Conservation (phyloP, 345 rosid genomes). For the Rhizophora mangle region DNA sequence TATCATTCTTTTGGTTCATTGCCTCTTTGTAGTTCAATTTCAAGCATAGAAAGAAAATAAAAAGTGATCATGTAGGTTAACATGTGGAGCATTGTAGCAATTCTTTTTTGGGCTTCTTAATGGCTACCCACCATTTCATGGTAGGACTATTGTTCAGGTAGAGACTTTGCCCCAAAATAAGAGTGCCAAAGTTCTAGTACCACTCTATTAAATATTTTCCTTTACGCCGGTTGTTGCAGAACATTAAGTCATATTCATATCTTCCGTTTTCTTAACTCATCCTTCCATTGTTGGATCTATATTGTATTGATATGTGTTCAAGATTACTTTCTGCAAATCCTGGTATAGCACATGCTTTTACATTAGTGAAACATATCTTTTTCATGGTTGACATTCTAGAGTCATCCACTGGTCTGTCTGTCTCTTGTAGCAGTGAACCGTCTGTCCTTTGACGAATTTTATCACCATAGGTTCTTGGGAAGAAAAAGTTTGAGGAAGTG, state of each 20-base stretch:
- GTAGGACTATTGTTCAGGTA: conserved; percentile 64
- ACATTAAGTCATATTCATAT: too few relatives aligned
- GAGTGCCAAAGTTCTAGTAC: background rate
- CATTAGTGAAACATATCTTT: too few relatives aligned
- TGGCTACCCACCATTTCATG: conserved; percentile 60
- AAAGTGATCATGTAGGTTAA: conserved; percentile 41
- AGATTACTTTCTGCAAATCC: conserved; percentile 57
- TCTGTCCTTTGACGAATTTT: conserved; percentile 50
- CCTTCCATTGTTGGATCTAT: too few relatives aligned
- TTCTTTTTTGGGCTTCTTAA: conserved; percentile 66
- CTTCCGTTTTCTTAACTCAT: too few relatives aligned
- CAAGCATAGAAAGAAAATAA: conserved; percentile 6
- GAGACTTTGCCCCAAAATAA: conserved; percentile 6
- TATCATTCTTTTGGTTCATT: background rate
- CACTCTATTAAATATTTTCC: too few relatives aligned
- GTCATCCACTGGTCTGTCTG: conserved; percentile 12
- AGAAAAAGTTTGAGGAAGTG: too few relatives aligned
- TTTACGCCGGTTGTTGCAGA: too few relatives aligned
- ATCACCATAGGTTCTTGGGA: conserved; percentile 39
- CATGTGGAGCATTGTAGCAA: conserved; percentile 70
- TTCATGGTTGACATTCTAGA: too few relatives aligned
- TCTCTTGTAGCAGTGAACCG: conserved; percentile 27
- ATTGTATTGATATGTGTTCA: conserved; percentile 43
- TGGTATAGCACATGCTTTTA: conserved; percentile 19
- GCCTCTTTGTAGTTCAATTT: background rate